These are phyloP conservation scores for Fusarium pilosicola DNA, from an alignment of 2,329 filamentous ascomycete genomes.

Conservation along the genomic window DNA sequence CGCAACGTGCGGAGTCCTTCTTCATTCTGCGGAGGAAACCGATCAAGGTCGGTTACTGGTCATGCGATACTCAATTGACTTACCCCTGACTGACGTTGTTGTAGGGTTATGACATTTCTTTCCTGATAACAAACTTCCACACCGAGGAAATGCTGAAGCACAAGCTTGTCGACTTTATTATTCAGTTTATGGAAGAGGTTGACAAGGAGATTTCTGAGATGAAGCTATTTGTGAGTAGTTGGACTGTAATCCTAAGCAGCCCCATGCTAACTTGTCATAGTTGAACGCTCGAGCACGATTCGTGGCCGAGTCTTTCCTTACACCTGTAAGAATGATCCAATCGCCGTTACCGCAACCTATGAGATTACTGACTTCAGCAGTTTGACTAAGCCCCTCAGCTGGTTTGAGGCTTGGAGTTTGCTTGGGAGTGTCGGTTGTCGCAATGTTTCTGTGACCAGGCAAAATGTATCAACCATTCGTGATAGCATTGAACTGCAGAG, in stretches of 20 bases:
- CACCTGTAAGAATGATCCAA: conserved; percentile 70
- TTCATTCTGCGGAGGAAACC: conserved; percentile 96
- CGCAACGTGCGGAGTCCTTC: conserved; percentile 83
- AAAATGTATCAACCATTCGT: conserved; percentile 18
- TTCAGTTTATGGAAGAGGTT: conserved; percentile 99
- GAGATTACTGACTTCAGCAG: conserved; percentile 36
- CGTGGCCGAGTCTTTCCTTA: conserved; percentile 97
- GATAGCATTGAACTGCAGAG: conserved; percentile 22
- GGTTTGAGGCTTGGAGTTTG: conserved; percentile 33
- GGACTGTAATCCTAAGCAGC: background rate
- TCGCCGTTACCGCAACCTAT: background rate
- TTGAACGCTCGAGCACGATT: conserved; percentile 97
- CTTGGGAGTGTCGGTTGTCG: conserved; percentile 23
- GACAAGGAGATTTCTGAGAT: conserved; percentile 99
- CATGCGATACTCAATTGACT: background rate
- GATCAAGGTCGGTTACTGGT: conserved; percentile 75
- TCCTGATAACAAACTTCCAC: conserved; percentile 98
- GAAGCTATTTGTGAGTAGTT: conserved; percentile 93
- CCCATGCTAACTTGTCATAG: conserved; percentile 57
- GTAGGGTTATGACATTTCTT: conserved; percentile 97
- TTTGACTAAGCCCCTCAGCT: conserved; percentile 48
- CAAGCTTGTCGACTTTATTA: conserved; percentile 98
- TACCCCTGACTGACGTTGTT: conserved; percentile 35
- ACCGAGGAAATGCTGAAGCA: conserved; percentile 99
- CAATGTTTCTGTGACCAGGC: conserved; percentile 20